Percentiles rank a stretch among this genome's conserved stretches.
Conservation (phyloP, 306 rosid species). For the Sicyos baderoa region DNA sequence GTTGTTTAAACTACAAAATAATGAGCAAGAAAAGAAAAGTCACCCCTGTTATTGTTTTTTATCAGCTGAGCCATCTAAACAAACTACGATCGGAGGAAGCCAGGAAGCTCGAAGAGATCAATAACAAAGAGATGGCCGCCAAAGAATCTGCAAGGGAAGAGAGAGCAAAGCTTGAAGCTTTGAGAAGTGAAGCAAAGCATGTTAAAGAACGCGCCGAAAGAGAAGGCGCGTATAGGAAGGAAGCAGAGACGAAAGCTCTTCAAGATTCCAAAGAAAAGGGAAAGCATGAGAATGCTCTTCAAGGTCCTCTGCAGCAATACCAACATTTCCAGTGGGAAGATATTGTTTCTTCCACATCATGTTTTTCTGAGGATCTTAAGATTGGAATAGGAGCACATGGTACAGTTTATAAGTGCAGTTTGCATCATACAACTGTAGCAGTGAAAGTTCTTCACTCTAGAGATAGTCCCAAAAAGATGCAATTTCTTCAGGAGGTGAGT, state of each 20-base stretch:
- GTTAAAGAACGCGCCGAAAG: constrained; percentile 55
- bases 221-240: constrained; percentile 61
- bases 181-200: constrained; percentile 42
- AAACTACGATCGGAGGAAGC: constrained; percentile 45
- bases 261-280: constrained; percentile 54
- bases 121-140: constrained; percentile 47
- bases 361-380: constrained; percentile 71
- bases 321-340: constrained; percentile 72
- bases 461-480: constrained; percentile 44
- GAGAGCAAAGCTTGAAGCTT: constrained; percentile 55
- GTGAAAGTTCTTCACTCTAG: constrained; percentile 73
- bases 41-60: constrained; percentile 21
- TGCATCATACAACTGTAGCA: constrained; percentile 83
- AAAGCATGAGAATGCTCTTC: constrained; percentile 63
- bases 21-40: constrained; percentile 16
- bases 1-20: constrained; percentile 16
- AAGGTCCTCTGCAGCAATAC: constrained; percentile 47
- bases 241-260: constrained; percentile 54
- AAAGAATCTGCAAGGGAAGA: constrained; percentile 41
- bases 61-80: constrained; percentile 53
- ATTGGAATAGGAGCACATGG: constrained; percentile 90
- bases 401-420: constrained; percentile 59
- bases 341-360: constrained; percentile 68
- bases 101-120: constrained; percentile 49
- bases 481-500: constrained; percentile 81